These are phyloP conservation scores for Pseudogymnoascus destructans DNA, from an alignment of 2,329 filamentous ascomycete species.

Conservation along the genomic window DNA sequence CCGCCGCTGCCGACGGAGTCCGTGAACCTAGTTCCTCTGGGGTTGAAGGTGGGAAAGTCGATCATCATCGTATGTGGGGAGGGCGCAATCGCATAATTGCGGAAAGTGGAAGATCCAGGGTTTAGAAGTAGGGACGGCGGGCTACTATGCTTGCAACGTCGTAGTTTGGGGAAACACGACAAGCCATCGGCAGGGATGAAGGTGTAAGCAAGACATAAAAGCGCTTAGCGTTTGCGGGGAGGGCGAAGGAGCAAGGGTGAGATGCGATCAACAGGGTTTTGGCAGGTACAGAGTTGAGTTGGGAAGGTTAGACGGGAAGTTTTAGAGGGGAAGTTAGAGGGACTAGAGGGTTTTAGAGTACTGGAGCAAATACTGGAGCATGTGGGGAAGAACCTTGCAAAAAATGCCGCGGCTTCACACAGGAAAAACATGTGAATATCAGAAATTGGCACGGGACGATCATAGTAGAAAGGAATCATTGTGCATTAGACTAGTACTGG, in stretches of 20 bases:
- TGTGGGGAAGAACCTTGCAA: constrained; percentile 7
- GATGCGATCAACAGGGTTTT: not conserved
- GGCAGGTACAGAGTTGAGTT: constrained; percentile 1
- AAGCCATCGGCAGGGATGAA: not conserved
- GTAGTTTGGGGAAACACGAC: not conserved
- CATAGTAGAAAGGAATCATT: not conserved
- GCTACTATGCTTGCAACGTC: not conserved
- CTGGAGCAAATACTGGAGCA: not conserved
- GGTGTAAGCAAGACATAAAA: constrained; percentile 5
- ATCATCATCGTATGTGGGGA: constrained; percentile 2
- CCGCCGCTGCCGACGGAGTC: not conserved
- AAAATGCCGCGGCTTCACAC: not conserved
- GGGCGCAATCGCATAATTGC: constrained; percentile 5
- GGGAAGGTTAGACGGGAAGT: not conserved
- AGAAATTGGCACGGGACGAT: not conserved
- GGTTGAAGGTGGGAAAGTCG: not conserved
- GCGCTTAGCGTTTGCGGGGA: constrained; percentile 3
- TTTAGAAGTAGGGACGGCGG: not conserved
- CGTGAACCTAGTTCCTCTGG: not conserved
- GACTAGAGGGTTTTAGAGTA: not conserved
- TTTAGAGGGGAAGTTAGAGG: not conserved
- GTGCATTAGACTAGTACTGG: not conserved
- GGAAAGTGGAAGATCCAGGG: not conserved
- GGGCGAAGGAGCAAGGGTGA: not conserved
- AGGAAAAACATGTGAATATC: constrained; percentile 4